Evolutionary conservation across 768 basidiomycete species (phyloP).

Genomic region (Lentinula boryana): DNA sequence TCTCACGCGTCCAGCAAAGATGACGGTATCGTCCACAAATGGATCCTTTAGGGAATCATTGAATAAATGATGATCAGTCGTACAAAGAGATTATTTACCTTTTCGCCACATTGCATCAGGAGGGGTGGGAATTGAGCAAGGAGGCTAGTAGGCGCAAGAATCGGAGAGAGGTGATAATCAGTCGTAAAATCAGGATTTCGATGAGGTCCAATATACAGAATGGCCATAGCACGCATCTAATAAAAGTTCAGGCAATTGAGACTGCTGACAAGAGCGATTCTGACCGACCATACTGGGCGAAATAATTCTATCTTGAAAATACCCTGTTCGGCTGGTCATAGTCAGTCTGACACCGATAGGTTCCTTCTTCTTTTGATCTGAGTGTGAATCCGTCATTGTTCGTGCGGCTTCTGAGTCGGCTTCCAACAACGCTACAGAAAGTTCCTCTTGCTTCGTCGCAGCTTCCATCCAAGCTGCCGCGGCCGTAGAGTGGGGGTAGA

Average conservation of each 20-base stretch:
- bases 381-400: slow-evolving; percentile 24
- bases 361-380: slow-evolving; percentile 31
- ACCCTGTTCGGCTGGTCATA: slow-evolving; percentile 92
- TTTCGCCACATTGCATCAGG: slow-evolving; percentile 93
- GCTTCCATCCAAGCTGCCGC: slow-evolving; percentile 28
- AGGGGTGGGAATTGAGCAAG: slow-evolving; percentile 93
- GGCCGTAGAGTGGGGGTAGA: slow-evolving; percentile 27
- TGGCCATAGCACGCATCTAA: slow-evolving; percentile 99
- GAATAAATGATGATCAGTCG: background rate
- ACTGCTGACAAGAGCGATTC: background rate
- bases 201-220: slow-evolving; percentile 91
- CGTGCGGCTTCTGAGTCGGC: slow-evolving; percentile 41
- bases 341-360: slow-evolving; percentile 85
- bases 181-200: slow-evolving; percentile 91
- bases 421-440: slow-evolving; percentile 45
- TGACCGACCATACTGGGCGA: slow-evolving; percentile 85
- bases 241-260: slow-evolving; percentile 5
- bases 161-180: slow-evolving; percentile 95
- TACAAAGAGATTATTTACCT: slow-evolving; percentile 71
- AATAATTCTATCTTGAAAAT: slow-evolving; percentile 90
- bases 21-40: slow-evolving; percentile 96
- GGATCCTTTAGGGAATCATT: slow-evolving; percentile 35
- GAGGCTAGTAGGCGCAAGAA: slow-evolving; percentile 76
- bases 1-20: slow-evolving; percentile 91
- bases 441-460: slow-evolving; percentile 41